These are phyloP conservation scores for Polyplosphaeria fusca DNA, from an alignment of 495 filamentous ascomycete genomes.

Conservation along the genomic window DNA sequence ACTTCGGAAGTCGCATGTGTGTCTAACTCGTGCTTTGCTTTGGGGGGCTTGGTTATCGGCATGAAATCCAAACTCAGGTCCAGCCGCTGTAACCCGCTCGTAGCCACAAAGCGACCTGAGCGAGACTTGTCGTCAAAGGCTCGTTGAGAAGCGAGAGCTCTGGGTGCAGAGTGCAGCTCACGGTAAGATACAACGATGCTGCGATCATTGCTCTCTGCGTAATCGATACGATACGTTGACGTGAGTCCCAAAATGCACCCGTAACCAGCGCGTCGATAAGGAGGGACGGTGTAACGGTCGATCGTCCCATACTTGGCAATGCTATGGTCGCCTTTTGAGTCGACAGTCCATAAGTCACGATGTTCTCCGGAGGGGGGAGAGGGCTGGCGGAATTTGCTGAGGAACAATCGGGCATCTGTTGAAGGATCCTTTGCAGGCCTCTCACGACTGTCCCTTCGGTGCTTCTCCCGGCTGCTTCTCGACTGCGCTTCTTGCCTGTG, in stretches of 20 bases:
- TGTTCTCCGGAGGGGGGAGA: too few species aligned
- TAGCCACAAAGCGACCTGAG: slow-evolving; percentile 7
- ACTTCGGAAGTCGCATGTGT: slow-evolving; percentile 2
- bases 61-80: slow-evolving; percentile 28
- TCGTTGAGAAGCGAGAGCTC: slow-evolving; percentile 12
- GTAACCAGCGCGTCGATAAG: slow-evolving; percentile 56
- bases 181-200: slow-evolving; percentile 3
- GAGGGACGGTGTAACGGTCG: slow-evolving; percentile 58
- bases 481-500: too few species aligned
- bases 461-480: too few species aligned
- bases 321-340: slow-evolving; percentile 60
- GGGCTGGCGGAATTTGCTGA: too few species aligned
- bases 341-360: too few species aligned
- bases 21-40: slow-evolving; percentile 35
- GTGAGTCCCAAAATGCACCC: slow-evolving; percentile 59
- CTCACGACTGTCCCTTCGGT: too few species aligned
- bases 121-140: neutral
- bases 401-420: too few species aligned
- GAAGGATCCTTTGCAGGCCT: too few species aligned
- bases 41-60: slow-evolving; percentile 1
- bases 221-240: slow-evolving; percentile 51
- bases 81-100: neutral
- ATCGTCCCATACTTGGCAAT: slow-evolving; percentile 61
- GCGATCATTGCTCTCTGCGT: slow-evolving; percentile 26
- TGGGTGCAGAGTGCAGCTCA: neutral